Base-by-base conservation (phyloP, 2,329 filamentous ascomycete genomes). In the Albophoma yamanashiensis region DNA sequence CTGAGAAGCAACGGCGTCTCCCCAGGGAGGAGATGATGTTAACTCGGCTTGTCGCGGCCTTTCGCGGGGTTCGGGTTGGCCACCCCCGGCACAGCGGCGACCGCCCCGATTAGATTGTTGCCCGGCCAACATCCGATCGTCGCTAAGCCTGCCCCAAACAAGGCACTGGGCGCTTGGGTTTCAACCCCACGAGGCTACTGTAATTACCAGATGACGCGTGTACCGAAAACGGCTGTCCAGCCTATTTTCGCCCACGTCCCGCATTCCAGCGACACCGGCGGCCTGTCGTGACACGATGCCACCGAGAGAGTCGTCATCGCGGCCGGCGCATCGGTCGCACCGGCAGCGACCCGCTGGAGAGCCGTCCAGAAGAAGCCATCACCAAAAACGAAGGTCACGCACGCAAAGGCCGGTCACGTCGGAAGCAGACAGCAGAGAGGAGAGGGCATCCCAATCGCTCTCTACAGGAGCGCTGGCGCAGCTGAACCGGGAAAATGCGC, bases 401-500 rank as follows among this genome's bases (percentile, higher is more conserved):
- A 61, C 73, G 20, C 68, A 66, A 52, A 67, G 72, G n/a, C 66
- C 71, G 3, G 67, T 64, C 3, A 69, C 75, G 2, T 68, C 67
- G 7, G 68, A 72, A 0, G 75, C 76, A 31, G 74, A 73, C 5
- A 71, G 66, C n/a, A 62, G 65, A 53, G 65, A 57, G 22, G 69
- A 68, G 27, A 62, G 65, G 56, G 63, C 62, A n/a, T 66, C 69
- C 2, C 67, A 68, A 25, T 62, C 69, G 6, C 69, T 81, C 34
- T 81, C 79, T 5, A 70, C 74, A 3, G 82, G 84, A 65, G 85
- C 87, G 6, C 73, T 92, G 56, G 86, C 86, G 15, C 83, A 85
- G 67, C 73, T 92, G 55, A 82, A 91, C 66, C 78, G 83, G 57
- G 74, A 82, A 59, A 87, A 89, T 71, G 68, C 71, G 31, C 70